Percentiles rank a stretch among this genome's conserved stretches.
Conservation (phyloP, 257 asterid genomes). For the Jacaranda mimosifolia region DNA sequence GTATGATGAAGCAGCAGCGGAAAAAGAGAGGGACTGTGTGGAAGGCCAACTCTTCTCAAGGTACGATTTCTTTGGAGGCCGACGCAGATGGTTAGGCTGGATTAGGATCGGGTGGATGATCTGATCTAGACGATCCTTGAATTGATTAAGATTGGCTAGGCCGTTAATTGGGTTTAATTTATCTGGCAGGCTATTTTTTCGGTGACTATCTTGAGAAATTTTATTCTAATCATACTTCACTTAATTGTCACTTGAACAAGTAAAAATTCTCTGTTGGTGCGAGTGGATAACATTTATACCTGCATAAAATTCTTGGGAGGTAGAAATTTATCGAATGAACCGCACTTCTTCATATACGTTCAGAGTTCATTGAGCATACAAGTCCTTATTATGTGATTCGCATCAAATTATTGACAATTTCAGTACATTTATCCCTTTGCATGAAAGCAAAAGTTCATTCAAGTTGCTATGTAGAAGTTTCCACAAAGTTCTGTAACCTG, state of each 20-base stretch:
- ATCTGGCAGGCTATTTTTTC: background rate
- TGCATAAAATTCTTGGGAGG: too few species aligned
- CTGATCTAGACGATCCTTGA: background rate
- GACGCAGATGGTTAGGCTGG: slow-evolving; percentile 26
- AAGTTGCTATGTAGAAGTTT: too few species aligned
- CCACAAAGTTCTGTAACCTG: too few species aligned
- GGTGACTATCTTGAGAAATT: background rate
- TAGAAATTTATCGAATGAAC: too few species aligned
- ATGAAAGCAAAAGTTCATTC: background rate
- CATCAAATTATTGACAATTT: too few species aligned
- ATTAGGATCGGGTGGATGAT: background rate
- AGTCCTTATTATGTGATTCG: slow-evolving; percentile 30
- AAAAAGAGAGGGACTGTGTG: slow-evolving; percentile 47
- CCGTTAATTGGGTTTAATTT: slow-evolving; percentile 9
- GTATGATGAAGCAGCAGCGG: slow-evolving; percentile 55
- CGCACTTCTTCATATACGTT: too few species aligned
- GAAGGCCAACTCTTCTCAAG: slow-evolving; percentile 33
- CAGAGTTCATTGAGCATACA: too few species aligned
- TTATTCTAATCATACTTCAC: too few species aligned
- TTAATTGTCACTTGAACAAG: too few species aligned
- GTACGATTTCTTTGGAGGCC: slow-evolving; percentile 33
- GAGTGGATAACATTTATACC: too few species aligned
- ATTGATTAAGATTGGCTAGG: slow-evolving; percentile 16
- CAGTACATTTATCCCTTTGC: background rate
- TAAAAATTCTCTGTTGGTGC: too few species aligned